These are phyloP conservation scores for Candida pini DNA, from an alignment of 805 yeast species.

Conservation along the genomic window DNA sequence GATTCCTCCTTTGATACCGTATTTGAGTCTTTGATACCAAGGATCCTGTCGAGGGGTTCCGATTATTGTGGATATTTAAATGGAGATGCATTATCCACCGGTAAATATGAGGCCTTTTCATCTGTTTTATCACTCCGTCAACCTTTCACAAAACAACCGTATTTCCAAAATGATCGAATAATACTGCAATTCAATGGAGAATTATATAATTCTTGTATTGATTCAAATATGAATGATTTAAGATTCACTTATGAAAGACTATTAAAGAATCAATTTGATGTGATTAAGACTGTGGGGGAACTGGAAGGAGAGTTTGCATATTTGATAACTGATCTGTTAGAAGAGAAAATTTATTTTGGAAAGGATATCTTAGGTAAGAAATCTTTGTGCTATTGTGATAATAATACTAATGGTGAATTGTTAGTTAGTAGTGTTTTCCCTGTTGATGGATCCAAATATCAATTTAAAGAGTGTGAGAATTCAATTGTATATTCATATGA, in stretches of 20 bases:
- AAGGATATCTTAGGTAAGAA: conserved; percentile 81
- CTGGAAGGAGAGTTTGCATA: conserved; percentile 84
- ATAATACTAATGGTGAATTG: conserved; percentile 28
- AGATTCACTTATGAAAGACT: conserved; percentile 39
- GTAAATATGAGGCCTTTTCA: conserved; percentile 41
- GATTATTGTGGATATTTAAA: conserved; percentile 38
- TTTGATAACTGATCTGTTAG: conserved; percentile 40
- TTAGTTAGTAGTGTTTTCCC: conserved; percentile 45
- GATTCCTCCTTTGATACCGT: too few species aligned
- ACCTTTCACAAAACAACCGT: conserved; percentile 78
- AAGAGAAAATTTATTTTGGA: conserved; percentile 58
- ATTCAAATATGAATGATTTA: conserved; percentile 52
- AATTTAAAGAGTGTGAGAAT: conserved; percentile 50
- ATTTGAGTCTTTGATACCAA: conserved; percentile 35
- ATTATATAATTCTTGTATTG: conserved; percentile 58
- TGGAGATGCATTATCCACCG: conserved; percentile 4
- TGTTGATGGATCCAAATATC: conserved; percentile 20
- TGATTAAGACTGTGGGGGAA: conserved; percentile 35
- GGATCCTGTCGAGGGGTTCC: conserved; percentile 59
- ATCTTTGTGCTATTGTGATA: conserved; percentile 48
- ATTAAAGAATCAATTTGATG: conserved; percentile 23
- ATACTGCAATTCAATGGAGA: conserved; percentile 88
- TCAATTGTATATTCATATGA: conserved; percentile 45
- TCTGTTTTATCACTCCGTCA: conserved; percentile 76
- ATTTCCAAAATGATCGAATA: conserved; percentile 29